Base-by-base conservation (phyloP, 2,329 filamentous ascomycete genomes). In the Neonectria hederae region DNA sequence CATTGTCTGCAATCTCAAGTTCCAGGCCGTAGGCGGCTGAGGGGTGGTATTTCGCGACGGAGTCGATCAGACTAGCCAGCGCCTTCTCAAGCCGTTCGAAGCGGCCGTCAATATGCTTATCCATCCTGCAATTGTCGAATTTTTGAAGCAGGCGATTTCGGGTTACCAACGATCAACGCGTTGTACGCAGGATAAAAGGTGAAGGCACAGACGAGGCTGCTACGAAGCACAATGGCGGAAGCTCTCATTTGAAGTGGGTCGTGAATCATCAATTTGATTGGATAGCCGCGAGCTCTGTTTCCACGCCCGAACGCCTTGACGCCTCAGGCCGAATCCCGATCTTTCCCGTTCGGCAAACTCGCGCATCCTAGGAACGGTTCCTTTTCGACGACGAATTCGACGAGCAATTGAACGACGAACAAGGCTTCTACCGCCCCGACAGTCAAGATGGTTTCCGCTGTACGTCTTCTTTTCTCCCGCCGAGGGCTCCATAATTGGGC, bases 11-110 rank as follows among this genome's bases (percentile, higher is more conserved):
- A 8, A 84, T 82, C 19, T 91, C 82, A 10, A 97, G 87, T 67
- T 94, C 90, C 61, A 87, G 82, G 6, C 90, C 91, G 26, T 90
- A 87, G 38, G 83, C 79, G 5, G 87, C 82, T 7, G 90, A 92
- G 0, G 93, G 92, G 73, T 94, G 93, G 79, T 94, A 95, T 68
- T 93, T 92, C 6, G 92, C 86, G 66, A 97, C 91, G 0, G 92
- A 94, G 76, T 94, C 91, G 70, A 94, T 90, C 35, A 97, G 83
- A 28, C 83, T 88, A 13, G 86, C 85, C 21, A 97, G 82, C 1
- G 89, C 87, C 72, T 86, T 87, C 72, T 92, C 90, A 30, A 92
- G 82, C 53, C 88, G 86, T 75, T 90, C 87, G 65, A 92, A 90
- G 71, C 86, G 87, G 49, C 74, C 76, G 67, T 91, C 87, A 7